These are phyloP conservation scores for Colletotrichum euphorbiae DNA, from an alignment of 2,329 filamentous ascomycete species.

Conservation along the genomic window DNA sequence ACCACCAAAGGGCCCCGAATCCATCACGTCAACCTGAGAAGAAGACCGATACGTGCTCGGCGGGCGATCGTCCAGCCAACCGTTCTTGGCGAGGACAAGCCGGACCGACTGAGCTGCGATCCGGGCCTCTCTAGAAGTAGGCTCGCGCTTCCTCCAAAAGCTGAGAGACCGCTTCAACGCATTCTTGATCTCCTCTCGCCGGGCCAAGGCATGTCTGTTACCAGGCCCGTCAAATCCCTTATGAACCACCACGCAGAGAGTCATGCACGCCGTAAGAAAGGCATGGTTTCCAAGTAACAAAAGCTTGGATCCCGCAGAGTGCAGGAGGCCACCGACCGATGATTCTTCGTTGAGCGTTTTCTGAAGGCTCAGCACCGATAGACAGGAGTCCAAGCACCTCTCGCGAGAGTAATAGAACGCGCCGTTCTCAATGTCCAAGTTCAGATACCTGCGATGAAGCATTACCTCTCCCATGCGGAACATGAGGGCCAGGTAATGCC, in stretches of 20 bases:
- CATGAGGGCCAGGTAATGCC: constrained; percentile 45
- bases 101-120: constrained; percentile 17
- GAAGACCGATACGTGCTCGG: background rate
- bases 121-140: constrained; percentile 8
- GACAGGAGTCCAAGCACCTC: constrained; percentile 42
- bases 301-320: constrained; percentile 41
- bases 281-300: constrained; percentile 41
- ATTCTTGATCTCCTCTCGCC: constrained; percentile 6
- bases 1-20: background rate
- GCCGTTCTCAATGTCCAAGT: constrained; percentile 33
- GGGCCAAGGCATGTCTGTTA: constrained; percentile 3
- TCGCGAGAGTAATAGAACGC: constrained; percentile 45
- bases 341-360: constrained; percentile 43
- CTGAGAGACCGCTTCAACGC: background rate
- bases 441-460: constrained; percentile 47
- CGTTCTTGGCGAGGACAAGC: constrained; percentile 14
- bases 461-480: constrained; percentile 47
- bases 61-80: constrained; percentile 4
- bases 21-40: background rate
- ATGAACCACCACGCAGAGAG: constrained; percentile 36
- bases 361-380: constrained; percentile 44
- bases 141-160: constrained; percentile 1
- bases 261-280: constrained; percentile 44
- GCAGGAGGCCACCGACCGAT: constrained; percentile 40
- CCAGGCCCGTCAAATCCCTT: background rate